These are phyloP conservation scores for Tetrahymena elliotti DNA, from an alignment of 73 alveolate genomes.

Conservation along the genomic window DNA sequence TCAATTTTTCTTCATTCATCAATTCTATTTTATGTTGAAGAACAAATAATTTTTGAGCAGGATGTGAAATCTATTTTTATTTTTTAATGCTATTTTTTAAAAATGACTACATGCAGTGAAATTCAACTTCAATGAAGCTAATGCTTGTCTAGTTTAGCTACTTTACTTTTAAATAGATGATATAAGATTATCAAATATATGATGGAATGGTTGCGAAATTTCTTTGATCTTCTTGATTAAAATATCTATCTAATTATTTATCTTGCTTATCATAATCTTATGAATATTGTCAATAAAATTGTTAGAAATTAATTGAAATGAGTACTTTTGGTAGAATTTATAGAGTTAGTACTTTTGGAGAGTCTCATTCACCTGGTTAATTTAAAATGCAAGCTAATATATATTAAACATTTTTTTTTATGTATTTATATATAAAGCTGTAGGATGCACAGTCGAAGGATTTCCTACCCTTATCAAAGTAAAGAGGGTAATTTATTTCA, in stretches of 20 bases:
- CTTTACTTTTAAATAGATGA: too few species aligned
- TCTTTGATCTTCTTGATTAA: neutral
- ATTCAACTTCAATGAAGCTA: too few species aligned
- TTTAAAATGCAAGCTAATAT: neutral
- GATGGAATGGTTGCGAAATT: neutral
- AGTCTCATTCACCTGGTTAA: slow-evolving; percentile 53
- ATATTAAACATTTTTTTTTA: too few species aligned
- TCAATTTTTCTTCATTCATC: too few species aligned
- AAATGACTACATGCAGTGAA: too few species aligned
- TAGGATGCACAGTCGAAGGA: slow-evolving; percentile 82
- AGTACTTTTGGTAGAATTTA: slow-evolving; percentile 50
- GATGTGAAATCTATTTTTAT: too few species aligned
- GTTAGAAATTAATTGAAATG: slow-evolving; percentile 26
- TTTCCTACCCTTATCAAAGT: slow-evolving; percentile 50
- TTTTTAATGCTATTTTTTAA: too few species aligned
- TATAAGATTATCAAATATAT: too few species aligned
- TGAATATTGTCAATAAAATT: neutral
- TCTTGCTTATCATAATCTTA: neutral
- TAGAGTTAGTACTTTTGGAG: slow-evolving; percentile 79
- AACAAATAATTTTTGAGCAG: too few species aligned
- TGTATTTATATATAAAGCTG: slow-evolving; percentile 23
- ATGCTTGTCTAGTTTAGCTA: too few species aligned
- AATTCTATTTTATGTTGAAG: too few species aligned
- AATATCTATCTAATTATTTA: neutral
- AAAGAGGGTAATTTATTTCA: neutral